These are phyloP conservation scores for Copromyces sp. DNA, from an alignment of 495 filamentous ascomycete species.

Conservation along the genomic window DNA sequence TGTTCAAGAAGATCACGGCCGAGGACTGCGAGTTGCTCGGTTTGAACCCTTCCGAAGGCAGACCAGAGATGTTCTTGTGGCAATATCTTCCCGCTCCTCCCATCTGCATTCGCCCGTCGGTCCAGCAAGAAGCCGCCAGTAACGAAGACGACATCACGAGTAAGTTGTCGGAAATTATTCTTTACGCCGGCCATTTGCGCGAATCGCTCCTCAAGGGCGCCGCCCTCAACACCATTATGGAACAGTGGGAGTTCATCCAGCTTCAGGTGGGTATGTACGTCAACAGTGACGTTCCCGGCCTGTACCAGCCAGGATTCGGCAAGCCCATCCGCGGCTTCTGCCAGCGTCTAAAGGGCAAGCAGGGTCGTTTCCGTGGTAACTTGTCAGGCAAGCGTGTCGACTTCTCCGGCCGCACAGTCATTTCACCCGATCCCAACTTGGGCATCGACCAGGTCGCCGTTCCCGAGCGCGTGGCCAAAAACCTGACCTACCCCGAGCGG, in stretches of 20 bases:
- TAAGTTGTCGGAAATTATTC: conserved; percentile 86
- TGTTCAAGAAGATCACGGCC: conserved; percentile 80
- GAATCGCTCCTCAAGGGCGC: conserved; percentile 71
- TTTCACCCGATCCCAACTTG: conserved; percentile 92
- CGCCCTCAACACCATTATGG: conserved; percentile 82
- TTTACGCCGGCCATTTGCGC: conserved; percentile 74
- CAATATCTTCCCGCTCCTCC: conserved; percentile 91
- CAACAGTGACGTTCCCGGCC: conserved; percentile 89
- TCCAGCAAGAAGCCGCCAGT: conserved; percentile 78
- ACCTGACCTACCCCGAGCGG: conserved; percentile 87
- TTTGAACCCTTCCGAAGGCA: conserved; percentile 72
- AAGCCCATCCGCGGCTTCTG: conserved; percentile 87
- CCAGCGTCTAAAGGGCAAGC: conserved; percentile 91
- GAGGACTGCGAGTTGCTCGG: conserved; percentile 85
- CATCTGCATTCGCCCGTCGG: conserved; percentile 85
- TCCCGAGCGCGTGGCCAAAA: conserved; percentile 79
- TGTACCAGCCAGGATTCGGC: conserved; percentile 62
- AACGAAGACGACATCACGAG: conserved; percentile 96
- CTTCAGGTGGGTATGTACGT: conserved; percentile 94
- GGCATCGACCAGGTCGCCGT: conserved; percentile 91
- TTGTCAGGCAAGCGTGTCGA: conserved; percentile 97
- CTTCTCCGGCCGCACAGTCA: conserved; percentile 94
- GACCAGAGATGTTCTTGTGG: conserved; percentile 97
- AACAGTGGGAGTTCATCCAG: conserved; percentile 96
- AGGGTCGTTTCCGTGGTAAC: conserved; percentile 94